Evolutionary conservation across 306 rosid species (phyloP), one percentile per base, ranked within the genome.

Genomic region (Inga leiocalycina): DNA sequence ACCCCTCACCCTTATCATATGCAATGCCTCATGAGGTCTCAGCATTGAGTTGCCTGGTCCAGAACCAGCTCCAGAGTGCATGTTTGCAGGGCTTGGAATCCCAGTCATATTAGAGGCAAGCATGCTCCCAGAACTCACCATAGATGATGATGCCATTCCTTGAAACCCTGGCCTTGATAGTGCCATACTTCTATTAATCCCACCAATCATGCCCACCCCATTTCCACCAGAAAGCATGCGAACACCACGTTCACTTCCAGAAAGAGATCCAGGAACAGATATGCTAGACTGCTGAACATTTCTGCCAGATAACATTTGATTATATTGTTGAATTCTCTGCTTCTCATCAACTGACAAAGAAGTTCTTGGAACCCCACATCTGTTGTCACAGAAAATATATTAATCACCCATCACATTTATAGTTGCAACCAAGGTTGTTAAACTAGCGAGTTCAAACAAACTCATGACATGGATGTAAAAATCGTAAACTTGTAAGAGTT

Each of bases 321-420:
- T 92, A 78, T 89, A 89, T 67, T 90, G 94, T 78, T 89, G 97
- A 81, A 86, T 74, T 85, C 89, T 88, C 82, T 94, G 92, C 89
- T 92, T 95, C 86, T 92, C 98, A 43, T 94, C 97, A n/a, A 82
- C 90, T 16, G 91, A 88, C 84, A 89, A 81, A 82, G 92, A 87
- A 56, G 83, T 68, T 84, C 95, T 89, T 44, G 91, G 91, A 85
- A 85, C 85, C 61, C 85, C 84, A 71, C 81, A 94, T 80, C 93
- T 89, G 82, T 84, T 81, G 76, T 91, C 91, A 88, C 92, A 88
- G 79, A 41, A 83, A 71, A 78, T 43, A 51, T 32, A 45, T 35
- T 19, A 61, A 80, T 54, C 14, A 37, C 74, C 76, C 65, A 67
- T 24, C 76, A 41, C n/a, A 35, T 6, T 16, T 41, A 19, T 4